A percentile compares a stretch with the other conserved stretches of the same genome.
Conservation (phyloP, 2,329 filamentous ascomycete genomes). For the Apiospora aurea region DNA sequence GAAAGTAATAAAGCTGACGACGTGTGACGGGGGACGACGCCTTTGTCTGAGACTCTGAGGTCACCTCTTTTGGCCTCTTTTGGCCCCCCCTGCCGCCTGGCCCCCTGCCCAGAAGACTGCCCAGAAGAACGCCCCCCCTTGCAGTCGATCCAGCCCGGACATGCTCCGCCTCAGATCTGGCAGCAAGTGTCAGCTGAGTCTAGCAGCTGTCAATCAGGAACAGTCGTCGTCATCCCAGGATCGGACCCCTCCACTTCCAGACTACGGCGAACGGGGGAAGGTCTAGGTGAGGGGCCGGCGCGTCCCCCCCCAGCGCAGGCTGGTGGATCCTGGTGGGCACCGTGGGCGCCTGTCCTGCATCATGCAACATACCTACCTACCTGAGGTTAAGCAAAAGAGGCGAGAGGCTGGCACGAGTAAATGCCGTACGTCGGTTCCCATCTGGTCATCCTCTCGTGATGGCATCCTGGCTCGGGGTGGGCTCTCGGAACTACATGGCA, state of each 20-base stretch:
- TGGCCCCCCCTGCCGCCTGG: background rate
- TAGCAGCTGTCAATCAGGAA: background rate
- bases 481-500: background rate
- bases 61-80: background rate
- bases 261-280: background rate
- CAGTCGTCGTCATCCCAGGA: constrained; percentile 19
- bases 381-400: too few species aligned
- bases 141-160: background rate
- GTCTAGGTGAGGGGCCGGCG: background rate
- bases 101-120: too few species aligned
- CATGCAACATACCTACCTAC: background rate
- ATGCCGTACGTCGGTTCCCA: background rate
- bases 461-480: background rate
- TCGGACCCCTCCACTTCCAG: background rate
- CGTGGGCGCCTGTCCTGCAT: background rate
- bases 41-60: constrained; percentile 16
- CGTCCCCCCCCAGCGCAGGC: background rate
- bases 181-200: background rate
- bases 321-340: background rate
- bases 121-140: background rate
- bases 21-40: background rate
- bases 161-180: constrained; percentile 8
- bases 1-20: constrained; percentile 18
- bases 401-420: background rate
- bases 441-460: constrained; percentile 16